Percentiles rank a stretch among this genome's conserved stretches.
Conservation (phyloP, 2,329 filamentous ascomycete species). For the Leptographium radiaticola region DNA sequence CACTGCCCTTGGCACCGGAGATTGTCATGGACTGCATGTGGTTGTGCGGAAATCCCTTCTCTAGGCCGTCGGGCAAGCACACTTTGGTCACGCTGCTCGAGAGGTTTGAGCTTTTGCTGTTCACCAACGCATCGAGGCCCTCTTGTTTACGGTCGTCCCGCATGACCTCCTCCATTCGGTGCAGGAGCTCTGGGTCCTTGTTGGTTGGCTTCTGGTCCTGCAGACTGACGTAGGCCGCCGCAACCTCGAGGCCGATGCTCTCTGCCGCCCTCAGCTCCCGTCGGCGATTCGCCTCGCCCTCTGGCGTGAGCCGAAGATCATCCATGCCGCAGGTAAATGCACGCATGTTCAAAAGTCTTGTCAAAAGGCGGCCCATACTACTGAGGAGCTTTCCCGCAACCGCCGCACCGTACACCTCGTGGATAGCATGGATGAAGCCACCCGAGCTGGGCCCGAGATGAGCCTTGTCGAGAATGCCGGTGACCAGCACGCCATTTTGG, state of each 20-base stretch:
- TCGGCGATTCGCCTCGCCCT: constrained; percentile 61
- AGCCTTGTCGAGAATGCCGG: constrained; percentile 87
- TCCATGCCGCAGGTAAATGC: constrained; percentile 97
- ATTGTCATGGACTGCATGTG: constrained; percentile 99
- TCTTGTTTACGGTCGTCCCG: constrained; percentile 86
- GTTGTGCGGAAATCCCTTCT: constrained; percentile 89
- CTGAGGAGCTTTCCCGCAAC: constrained; percentile 79
- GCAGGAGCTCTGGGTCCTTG: constrained; percentile 57
- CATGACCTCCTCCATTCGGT: constrained; percentile 75
- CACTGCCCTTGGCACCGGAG: constrained; percentile 85
- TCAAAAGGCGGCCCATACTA: constrained; percentile 78
- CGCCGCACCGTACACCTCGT: constrained; percentile 84
- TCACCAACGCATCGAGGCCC: constrained; percentile 80
- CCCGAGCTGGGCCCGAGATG: constrained; percentile 82
- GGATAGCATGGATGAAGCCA: constrained; percentile 80
- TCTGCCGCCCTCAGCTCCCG: constrained; percentile 55
- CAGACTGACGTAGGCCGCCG: constrained; percentile 78
- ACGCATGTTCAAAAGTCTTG: constrained; percentile 80
- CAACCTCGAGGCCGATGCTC: constrained; percentile 62
- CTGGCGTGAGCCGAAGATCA: constrained; percentile 71
- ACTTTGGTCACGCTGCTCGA: constrained; percentile 66
- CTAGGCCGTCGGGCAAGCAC: constrained; percentile 70
- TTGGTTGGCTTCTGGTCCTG: constrained; percentile 48
- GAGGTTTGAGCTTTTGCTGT: constrained; percentile 52
- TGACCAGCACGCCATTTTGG: constrained; percentile 74